These are phyloP conservation scores for Solanum chacoense DNA, from an alignment of 305 asterid species.

Conservation along the genomic window DNA sequence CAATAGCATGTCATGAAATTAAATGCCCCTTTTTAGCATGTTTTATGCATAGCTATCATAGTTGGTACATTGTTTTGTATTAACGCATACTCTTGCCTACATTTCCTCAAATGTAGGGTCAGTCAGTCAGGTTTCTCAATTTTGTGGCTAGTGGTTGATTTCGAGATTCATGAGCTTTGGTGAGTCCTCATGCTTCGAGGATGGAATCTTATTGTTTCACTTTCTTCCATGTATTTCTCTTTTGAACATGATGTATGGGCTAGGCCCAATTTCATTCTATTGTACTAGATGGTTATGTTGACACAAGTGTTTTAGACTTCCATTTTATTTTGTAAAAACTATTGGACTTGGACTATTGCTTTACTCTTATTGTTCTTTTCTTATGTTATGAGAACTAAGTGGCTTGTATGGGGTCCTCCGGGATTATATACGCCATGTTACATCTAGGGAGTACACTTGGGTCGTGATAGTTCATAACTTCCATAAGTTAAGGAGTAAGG, in stretches of 20 bases:
- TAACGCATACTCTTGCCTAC: too few relatives aligned
- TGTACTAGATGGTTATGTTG: background rate
- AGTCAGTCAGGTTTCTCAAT: too few relatives aligned
- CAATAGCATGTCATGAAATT: too few relatives aligned
- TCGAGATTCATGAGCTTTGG: background rate
- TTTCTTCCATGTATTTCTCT: background rate
- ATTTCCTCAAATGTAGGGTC: too few relatives aligned
- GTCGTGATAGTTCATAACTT: background rate
- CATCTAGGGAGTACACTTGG: background rate
- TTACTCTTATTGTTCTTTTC: too few relatives aligned
- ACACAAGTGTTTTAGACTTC: background rate
- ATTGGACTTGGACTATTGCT: background rate
- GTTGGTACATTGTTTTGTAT: too few relatives aligned
- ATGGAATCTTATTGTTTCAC: background rate
- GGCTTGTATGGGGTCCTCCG: background rate
- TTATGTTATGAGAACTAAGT: background rate
- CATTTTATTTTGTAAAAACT: background rate
- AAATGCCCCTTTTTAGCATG: too few relatives aligned
- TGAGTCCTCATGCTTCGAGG: background rate
- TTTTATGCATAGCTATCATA: too few relatives aligned
- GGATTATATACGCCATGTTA: background rate
- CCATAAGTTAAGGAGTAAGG: background rate
- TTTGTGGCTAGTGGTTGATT: background rate
- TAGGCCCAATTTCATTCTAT: background rate
- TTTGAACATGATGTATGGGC: background rate